A percentile compares a stretch with the other conserved stretches of the same genome.
Conservation (phyloP, 768 basidiomycete genomes). For the Tylopilus felleus region DNA sequence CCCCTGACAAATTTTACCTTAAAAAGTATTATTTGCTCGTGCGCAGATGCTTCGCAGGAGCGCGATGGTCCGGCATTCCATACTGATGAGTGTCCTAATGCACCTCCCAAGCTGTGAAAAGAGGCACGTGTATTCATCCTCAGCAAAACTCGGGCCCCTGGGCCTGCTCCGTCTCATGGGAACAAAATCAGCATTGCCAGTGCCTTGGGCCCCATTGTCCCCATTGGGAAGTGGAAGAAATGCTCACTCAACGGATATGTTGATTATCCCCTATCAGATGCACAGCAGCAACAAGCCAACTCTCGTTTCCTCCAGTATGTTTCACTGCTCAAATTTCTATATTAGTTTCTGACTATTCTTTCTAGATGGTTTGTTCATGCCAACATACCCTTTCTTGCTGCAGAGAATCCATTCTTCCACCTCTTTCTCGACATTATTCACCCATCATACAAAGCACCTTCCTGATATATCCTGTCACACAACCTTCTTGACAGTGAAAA, state of each 20-base stretch:
- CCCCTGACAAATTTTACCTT: too few species aligned
- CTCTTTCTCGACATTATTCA: conserved; percentile 21
- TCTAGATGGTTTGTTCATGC: conserved; percentile 20
- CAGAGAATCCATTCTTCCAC: conserved; percentile 17
- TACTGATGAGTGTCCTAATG: too few species aligned
- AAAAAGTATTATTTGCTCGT: too few species aligned
- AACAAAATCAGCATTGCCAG: too few species aligned
- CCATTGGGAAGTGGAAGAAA: background rate
- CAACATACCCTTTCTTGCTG: conserved; percentile 22
- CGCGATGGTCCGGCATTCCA: too few species aligned
- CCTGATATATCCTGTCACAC: conserved; percentile 24
- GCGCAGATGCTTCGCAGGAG: too few species aligned
- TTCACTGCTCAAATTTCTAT: too few species aligned
- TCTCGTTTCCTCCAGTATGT: background rate
- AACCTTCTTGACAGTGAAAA: conserved; percentile 22
- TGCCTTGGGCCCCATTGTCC: background rate
- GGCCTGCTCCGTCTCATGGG: background rate
- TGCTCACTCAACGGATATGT: background rate
- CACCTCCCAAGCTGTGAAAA: too few species aligned
- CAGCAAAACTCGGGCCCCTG: background rate
- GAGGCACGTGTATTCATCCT: background rate
- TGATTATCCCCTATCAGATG: background rate
- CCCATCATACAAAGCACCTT: conserved; percentile 24
- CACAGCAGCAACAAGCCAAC: background rate
- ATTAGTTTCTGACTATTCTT: background rate